phyloP scores from a whole-genome alignment of 345 rosid genomes.

The Camelina laxa region DNA sequence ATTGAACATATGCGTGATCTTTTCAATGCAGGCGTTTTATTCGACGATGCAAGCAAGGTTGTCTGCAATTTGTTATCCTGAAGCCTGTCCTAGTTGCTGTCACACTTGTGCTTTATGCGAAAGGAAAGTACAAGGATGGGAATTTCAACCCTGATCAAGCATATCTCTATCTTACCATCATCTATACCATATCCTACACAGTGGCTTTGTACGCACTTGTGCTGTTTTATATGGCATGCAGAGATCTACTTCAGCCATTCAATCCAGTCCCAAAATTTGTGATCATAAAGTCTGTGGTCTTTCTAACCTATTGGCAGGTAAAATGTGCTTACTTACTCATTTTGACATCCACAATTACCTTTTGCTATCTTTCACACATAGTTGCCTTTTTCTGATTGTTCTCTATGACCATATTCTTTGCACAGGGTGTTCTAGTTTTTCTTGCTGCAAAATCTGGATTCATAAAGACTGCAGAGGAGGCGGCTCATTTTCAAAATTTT shows the following conservation, averaged over 20 bases:
- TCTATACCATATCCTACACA: slow-evolving; percentile 94
- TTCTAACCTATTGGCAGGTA: slow-evolving; percentile 99
- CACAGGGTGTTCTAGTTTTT: slow-evolving; percentile 93
- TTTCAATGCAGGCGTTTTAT: slow-evolving; percentile 78
- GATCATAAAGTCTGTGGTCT: slow-evolving; percentile 94
- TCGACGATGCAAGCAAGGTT: slow-evolving; percentile 98
- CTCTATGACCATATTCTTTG: slow-evolving; percentile 11
- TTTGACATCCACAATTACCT: background rate
- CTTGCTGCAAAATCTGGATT: slow-evolving; percentile 95
- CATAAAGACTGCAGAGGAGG: slow-evolving; percentile 72
- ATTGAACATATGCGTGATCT: slow-evolving; percentile 19
- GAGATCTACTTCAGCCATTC: slow-evolving; percentile 97
- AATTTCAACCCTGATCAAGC: slow-evolving; percentile 95
- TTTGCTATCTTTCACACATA: background rate
- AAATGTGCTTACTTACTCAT: slow-evolving; percentile 15
- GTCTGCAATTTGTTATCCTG: slow-evolving; percentile 95
- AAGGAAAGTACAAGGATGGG: slow-evolving; percentile 94
- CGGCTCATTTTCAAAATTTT: slow-evolving; percentile 89
- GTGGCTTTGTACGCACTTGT: slow-evolving; percentile 91
- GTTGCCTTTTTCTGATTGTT: background rate
- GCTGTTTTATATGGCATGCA: slow-evolving; percentile 95
- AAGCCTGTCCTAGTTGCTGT: slow-evolving; percentile 89
- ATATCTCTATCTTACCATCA: slow-evolving; percentile 89
- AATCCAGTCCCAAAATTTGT: slow-evolving; percentile 98
- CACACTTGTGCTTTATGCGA: slow-evolving; percentile 88